Evolutionary conservation across 78 protist species (phyloP).

Genomic region (Dictyostelium brefeldianum): DNA sequence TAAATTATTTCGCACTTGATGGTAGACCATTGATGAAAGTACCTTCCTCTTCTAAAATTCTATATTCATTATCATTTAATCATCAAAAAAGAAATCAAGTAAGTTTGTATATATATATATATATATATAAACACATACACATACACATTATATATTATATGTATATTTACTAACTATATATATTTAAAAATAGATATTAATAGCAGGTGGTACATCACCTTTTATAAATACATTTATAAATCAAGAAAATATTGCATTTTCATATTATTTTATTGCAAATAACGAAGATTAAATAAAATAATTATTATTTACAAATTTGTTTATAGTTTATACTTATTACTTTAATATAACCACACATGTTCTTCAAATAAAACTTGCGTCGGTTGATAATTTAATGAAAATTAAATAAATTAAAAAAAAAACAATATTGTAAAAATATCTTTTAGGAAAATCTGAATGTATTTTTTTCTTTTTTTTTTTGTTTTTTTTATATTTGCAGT

Average conservation of each 20-base stretch:
- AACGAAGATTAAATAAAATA: slow-evolving; percentile 3
- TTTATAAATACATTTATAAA: slow-evolving; percentile 65
- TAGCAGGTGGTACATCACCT: slow-evolving; percentile 72
- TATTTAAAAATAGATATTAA: slow-evolving; percentile 16
- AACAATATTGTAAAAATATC: too few species aligned
- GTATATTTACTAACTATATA: not conserved
- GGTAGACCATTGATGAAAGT: slow-evolving; percentile 62
- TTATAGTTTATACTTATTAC: not conserved
- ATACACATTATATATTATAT: not conserved
- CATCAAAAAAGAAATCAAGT: slow-evolving; percentile 55
- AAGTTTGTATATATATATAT: not conserved
- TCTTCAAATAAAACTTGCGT: not conserved
- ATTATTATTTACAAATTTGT: too few species aligned
- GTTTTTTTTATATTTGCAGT: too few species aligned
- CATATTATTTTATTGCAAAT: slow-evolving; percentile 42
- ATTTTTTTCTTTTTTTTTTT: too few species aligned
- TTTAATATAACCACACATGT: too few species aligned
- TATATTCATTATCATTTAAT: slow-evolving; percentile 49
- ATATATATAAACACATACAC: too few species aligned
- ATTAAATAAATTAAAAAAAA: too few species aligned
- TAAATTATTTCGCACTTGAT: slow-evolving; percentile 43
- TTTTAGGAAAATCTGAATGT: too few species aligned
- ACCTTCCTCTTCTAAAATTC: slow-evolving; percentile 50
- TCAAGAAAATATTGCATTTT: slow-evolving; percentile 79
- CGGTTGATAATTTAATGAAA: not conserved